phyloP scores from a whole-genome alignment of 148 eudicot genomes.

The Vaccinium macrocarpon region DNA sequence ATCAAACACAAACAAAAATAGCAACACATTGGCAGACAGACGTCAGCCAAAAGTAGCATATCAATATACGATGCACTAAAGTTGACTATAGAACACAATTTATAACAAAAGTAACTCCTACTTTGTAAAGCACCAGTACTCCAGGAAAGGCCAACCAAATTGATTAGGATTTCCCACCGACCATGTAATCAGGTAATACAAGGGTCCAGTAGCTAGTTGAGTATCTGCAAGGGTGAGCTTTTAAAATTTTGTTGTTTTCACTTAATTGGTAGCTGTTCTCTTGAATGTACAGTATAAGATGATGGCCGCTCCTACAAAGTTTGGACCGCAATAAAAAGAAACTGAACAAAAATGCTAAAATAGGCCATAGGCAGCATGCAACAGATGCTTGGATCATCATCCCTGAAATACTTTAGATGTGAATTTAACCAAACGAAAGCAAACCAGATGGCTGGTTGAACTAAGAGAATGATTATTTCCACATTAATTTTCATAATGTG shows the following conservation, averaged over 20 bases:
- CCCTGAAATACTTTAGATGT: background rate
- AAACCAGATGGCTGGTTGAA: background rate
- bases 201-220: background rate
- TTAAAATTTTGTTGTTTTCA: background rate
- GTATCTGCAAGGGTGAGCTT: background rate
- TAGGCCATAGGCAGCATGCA: background rate
- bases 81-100: background rate
- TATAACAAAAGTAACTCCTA: background rate
- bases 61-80: background rate
- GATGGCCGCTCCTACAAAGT: conserved; percentile 6
- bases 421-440: background rate
- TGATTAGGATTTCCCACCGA: background rate
- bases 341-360: background rate
- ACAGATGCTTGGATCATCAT: background rate
- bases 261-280: background rate
- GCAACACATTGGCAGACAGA: background rate
- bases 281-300: background rate
- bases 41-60: background rate
- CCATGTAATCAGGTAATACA: background rate
- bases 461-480: background rate
- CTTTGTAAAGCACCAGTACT: background rate
- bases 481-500: background rate
- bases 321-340: background rate
- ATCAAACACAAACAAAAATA: background rate
- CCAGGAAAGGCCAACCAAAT: background rate